Base-by-base conservation (phyloP, 768 basidiomycete species). In the Crassisporium funariophilum region DNA sequence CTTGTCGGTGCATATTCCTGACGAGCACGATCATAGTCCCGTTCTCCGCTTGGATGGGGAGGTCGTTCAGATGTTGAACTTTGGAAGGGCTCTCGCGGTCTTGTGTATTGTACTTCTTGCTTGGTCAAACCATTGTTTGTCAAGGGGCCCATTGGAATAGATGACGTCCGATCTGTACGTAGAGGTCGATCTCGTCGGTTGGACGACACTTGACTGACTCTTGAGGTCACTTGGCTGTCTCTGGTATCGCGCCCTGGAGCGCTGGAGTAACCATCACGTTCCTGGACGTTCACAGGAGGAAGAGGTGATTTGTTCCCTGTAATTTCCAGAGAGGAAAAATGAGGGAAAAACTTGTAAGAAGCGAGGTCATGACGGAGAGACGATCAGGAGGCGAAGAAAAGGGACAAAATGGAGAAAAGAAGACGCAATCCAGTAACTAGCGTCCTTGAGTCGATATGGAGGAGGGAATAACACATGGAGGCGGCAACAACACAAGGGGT, bases 281-380 rank as follows among this genome's bases (percentile, higher is more conserved):
- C 71, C 52, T 64, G 71, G 17, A n/a, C n/a, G n/a, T n/a, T n/a
- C n/a, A 56, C 23, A 46, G 58, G 63, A 29, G 66, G 58, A 39
- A 68, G 68, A 21, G 75, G 68, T 24, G 77, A 76, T 59, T 72
- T 74, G 53, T 63, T 67, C 65, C 78, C 80, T 82, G 70, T 65
- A 71, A 62, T 58, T 64, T 55, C 60, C 66, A 66, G 57, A 66
- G 62, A 67, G 55, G 53, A 61, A 61, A 63, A 53, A 55, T 56
- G 53, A 52, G 56, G 67, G 64, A 71, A 64, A 58, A 64, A 49
- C 58, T 61, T 54, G 65, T 59, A 60, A 68, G 63, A 69, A 58
- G 54, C 52, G 63, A 50, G 62, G 58, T 62, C 63, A 64, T 51
- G 63, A 61, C 59, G 54, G 54, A 61, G 54, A 64, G 64, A 65